Conservation (phyloP, 495 filamentous ascomycete genomes). For the Xylaria scruposa region DNA sequence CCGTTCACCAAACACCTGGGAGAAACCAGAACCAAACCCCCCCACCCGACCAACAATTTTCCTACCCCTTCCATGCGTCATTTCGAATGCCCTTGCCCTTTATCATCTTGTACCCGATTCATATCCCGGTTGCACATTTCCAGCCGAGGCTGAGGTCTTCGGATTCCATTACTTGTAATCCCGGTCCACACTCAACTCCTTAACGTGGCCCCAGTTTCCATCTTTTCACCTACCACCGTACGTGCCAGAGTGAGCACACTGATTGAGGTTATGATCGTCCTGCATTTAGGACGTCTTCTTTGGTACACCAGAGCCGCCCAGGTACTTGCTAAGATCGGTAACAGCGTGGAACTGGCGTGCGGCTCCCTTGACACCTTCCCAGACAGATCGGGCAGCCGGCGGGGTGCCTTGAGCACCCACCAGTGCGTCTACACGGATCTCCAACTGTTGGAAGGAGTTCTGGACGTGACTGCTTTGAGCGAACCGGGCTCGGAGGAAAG, state of each 20-base stretch:
- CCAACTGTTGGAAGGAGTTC: conserved; percentile 74
- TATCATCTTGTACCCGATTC: conserved; percentile 2
- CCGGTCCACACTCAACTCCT: neutral
- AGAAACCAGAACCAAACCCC: conserved; percentile 26
- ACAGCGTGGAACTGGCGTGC: conserved; percentile 75
- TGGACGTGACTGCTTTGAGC: conserved; percentile 92
- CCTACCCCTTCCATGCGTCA: conserved; percentile 16
- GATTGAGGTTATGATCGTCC: conserved; percentile 19
- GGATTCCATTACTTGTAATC: conserved; percentile 7
- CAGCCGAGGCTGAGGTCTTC: neutral
- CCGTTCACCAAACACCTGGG: conserved; percentile 26
- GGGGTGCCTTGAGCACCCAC: conserved; percentile 87
- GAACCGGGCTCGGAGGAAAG: conserved; percentile 89
- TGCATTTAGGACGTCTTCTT: conserved; percentile 55
- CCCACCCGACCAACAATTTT: conserved; percentile 22
- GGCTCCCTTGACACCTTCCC: conserved; percentile 79
- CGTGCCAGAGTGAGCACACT: conserved; percentile 26
- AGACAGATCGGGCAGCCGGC: conserved; percentile 79
- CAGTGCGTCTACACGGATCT: conserved; percentile 77
- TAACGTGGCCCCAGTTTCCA: neutral
- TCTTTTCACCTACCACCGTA: conserved; percentile 29
- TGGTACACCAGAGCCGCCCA: conserved; percentile 59
- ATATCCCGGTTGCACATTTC: neutral
- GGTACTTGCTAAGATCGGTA: conserved; percentile 78
- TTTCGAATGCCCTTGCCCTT: conserved; percentile 6